Conservation (phyloP, 2,329 filamentous ascomycete species). For the Aspergillus pseudoterreus region DNA sequence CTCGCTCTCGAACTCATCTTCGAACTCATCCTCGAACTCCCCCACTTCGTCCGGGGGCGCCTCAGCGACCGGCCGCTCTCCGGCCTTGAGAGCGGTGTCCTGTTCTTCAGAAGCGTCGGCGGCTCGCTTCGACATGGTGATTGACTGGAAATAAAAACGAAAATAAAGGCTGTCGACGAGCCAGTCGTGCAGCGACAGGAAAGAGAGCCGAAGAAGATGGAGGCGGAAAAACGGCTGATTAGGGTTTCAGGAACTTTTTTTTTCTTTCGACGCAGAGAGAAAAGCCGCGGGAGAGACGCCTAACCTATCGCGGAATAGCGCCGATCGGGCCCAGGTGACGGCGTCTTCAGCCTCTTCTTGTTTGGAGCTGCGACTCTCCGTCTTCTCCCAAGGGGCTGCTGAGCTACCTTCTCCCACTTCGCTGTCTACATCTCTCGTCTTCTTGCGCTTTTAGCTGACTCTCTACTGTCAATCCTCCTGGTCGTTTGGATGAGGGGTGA, state of each 20-base stretch:
- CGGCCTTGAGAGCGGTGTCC: constrained; percentile 56
- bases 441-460: neutral
- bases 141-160: constrained; percentile 5
- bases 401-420: neutral
- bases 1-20: constrained; percentile 91
- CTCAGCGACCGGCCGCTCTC: constrained; percentile 54
- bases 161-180: constrained; percentile 12
- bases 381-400: constrained; percentile 9
- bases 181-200: constrained; percentile 18
- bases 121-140: constrained; percentile 58
- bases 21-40: constrained; percentile 76
- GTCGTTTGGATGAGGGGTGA: neutral
- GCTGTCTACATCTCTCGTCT: neutral
- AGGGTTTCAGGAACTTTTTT: constrained; percentile 27
- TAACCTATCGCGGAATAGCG: constrained; percentile 34
- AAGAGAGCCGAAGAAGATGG: constrained; percentile 10
- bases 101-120: constrained; percentile 52
- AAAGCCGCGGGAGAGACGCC: constrained; percentile 15
- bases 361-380: constrained; percentile 12
- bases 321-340: constrained; percentile 19
- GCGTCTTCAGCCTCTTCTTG: neutral
- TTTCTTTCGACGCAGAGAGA: constrained; percentile 21
- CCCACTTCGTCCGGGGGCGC: constrained; percentile 52
- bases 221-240: constrained; percentile 8
- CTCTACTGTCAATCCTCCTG: neutral